Evolutionary conservation across 208 protist species (phyloP).

Genomic region (Trypanosoma avium): DNA sequence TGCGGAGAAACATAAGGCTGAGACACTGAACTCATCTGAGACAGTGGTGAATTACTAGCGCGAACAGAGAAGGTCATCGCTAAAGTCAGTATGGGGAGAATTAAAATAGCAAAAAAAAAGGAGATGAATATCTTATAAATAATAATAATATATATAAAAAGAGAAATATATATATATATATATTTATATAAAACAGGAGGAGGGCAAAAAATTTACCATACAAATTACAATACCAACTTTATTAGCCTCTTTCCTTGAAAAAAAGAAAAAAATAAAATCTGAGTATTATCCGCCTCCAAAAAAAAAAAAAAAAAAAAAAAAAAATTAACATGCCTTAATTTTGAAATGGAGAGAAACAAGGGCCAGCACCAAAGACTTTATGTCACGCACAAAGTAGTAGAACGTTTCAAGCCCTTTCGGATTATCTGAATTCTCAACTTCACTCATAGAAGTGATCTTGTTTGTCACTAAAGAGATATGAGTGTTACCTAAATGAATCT

Average conservation of each 20-base stretch:
- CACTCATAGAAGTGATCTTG: constrained; percentile 78
- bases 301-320: too few species aligned
- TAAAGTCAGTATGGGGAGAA: background rate
- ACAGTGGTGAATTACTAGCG: constrained; percentile 42
- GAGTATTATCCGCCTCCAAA: background rate
- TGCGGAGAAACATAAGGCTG: constrained; percentile 45
- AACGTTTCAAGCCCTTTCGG: constrained; percentile 56
- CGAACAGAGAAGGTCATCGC: constrained; percentile 75
- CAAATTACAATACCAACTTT: too few species aligned
- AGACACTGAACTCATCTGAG: constrained; percentile 44
- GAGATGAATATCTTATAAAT: background rate
- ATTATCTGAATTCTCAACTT: constrained; percentile 56
- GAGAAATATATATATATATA: background rate
- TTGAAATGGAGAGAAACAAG: constrained; percentile 90
- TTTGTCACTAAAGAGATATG: constrained; percentile 89
- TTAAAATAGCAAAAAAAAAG: background rate
- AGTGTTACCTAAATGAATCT: constrained; percentile 84
- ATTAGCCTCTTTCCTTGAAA: background rate
- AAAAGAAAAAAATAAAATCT: background rate
- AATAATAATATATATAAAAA: background rate
- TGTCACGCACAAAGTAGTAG: constrained; percentile 83
- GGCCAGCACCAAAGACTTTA: constrained; percentile 74
- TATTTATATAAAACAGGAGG: too few species aligned
- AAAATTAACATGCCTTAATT: constrained; percentile 74
- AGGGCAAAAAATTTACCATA: too few species aligned